Conservation (phyloP, 169 alveolate species). For the Plasmodium ovale region DNA sequence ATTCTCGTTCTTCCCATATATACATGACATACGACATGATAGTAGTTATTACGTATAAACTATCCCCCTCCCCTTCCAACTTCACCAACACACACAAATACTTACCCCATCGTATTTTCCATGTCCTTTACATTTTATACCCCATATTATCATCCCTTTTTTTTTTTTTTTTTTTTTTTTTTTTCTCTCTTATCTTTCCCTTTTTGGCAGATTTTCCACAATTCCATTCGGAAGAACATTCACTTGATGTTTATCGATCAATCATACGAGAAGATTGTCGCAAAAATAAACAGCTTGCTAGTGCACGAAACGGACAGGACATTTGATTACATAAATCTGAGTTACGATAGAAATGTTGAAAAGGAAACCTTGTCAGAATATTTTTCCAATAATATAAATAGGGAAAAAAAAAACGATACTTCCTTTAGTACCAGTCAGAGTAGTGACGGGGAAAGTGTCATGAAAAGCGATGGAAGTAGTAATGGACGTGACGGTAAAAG, state of each 20-base stretch:
- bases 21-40: too few species aligned
- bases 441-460: neutral
- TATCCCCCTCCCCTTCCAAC: neutral
- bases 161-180: neutral
- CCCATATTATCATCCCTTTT: neutral
- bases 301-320: conserved; percentile 43
- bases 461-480: neutral
- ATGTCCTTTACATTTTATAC: neutral
- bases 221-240: conserved; percentile 36
- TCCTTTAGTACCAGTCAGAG: conserved; percentile 18
- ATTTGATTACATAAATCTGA: conserved; percentile 25
- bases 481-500: too few species aligned
- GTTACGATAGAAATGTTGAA: conserved; percentile 54
- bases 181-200: neutral
- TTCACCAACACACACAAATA: too few species aligned
- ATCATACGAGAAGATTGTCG: conserved; percentile 29
- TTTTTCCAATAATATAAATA: neutral
- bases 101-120: neutral
- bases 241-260: conserved; percentile 60
- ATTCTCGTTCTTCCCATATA: neutral
- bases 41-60: too few species aligned
- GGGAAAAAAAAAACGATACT: neutral
- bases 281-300: conserved; percentile 37
- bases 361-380: neutral
- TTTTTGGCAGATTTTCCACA: conserved; percentile 58